phyloP scores from a whole-genome alignment of 352 stramenopile species.

The Phytophthora meadii region DNA sequence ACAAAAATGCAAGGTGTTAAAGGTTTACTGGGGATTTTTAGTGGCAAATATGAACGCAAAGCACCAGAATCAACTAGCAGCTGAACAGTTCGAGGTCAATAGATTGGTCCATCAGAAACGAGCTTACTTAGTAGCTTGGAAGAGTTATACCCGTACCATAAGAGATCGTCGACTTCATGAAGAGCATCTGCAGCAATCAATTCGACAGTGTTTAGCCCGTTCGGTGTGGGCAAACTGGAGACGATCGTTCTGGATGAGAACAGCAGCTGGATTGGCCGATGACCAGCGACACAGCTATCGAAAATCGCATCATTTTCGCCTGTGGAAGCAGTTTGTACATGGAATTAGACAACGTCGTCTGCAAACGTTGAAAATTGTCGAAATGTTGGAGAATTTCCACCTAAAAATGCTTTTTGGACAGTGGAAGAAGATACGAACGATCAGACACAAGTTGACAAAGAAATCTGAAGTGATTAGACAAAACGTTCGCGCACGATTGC shows the following conservation, averaged over 20 bases:
- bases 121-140: constrained; percentile 19
- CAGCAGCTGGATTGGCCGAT: constrained; percentile 14
- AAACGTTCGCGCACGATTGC: neutral
- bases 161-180: constrained; percentile 13
- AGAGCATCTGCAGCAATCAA: constrained; percentile 7
- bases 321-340: constrained; percentile 31
- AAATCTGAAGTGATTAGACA: neutral
- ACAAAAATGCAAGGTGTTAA: neutral
- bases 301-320: constrained; percentile 13
- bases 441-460: constrained; percentile 4
- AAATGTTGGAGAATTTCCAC: constrained; percentile 19
- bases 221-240: constrained; percentile 29
- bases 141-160: neutral
- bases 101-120: neutral
- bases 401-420: constrained; percentile 17
- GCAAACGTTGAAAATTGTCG: neutral
- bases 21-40: constrained; percentile 20
- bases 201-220: constrained; percentile 7
- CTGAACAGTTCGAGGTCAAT: neutral
- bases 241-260: constrained; percentile 14
- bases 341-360: constrained; percentile 7
- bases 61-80: constrained; percentile 16
- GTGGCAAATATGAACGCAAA: constrained; percentile 13
- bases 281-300: constrained; percentile 15
- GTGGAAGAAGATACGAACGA: constrained; percentile 23